Conservation (phyloP, 192 early-diverging fungal species). For the Ambispora gerdemannii region DNA sequence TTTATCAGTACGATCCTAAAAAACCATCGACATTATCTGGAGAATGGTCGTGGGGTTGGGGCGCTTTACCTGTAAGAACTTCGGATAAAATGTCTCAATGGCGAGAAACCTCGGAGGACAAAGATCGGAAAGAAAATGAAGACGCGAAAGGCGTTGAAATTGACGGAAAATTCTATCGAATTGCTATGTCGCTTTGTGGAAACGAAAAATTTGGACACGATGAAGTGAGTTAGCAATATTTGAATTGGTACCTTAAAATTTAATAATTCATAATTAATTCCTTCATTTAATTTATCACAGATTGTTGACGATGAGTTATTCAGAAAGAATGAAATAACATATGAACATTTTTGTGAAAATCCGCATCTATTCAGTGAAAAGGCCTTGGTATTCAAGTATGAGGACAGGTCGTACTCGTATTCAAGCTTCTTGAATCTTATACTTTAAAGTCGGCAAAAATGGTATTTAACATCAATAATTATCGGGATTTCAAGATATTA, state of each 20-base stretch:
- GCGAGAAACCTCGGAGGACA: conserved; percentile 34
- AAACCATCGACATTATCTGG: conserved; percentile 25
- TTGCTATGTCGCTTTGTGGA: conserved; percentile 60
- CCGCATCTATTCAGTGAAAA: conserved; percentile 56
- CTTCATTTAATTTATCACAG: background rate
- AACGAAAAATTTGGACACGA: conserved; percentile 44
- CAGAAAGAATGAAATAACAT: conserved; percentile 48
- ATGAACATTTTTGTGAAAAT: conserved; percentile 51
- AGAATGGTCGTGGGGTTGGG: conserved; percentile 76
- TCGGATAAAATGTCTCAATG: conserved; percentile 35
- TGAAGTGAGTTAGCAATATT: conserved; percentile 33
- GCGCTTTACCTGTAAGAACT: conserved; percentile 59
- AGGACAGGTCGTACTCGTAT: conserved; percentile 39
- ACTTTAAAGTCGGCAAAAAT: too few species aligned
- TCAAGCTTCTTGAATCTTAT: background rate
- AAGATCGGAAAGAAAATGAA: conserved; percentile 36
- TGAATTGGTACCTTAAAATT: background rate
- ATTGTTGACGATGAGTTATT: conserved; percentile 46
- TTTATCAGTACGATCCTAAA: background rate
- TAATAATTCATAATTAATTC: background rate
- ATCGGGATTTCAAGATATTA: conserved; percentile 45
- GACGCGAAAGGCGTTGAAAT: conserved; percentile 33
- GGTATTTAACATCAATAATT: background rate
- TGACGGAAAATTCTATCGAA: conserved; percentile 41
- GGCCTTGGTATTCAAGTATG: conserved; percentile 51